phyloP scores from a whole-genome alignment of 495 filamentous ascomycete genomes.

The Rostrohypoxylon terebratum region DNA sequence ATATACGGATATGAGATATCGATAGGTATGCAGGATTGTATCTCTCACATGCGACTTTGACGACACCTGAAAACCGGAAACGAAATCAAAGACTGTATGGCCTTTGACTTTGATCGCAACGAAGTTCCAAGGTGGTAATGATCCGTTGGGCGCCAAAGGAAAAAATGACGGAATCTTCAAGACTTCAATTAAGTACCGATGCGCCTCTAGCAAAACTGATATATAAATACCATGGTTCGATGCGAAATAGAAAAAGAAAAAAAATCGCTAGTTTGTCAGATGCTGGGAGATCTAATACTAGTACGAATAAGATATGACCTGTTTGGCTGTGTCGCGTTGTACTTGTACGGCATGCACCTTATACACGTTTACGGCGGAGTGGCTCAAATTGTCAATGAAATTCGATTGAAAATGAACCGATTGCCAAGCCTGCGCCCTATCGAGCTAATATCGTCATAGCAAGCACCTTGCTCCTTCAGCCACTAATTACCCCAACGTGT shows the following conservation, averaged over 20 bases:
- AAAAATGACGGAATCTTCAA: not conserved
- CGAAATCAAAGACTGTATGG: not conserved
- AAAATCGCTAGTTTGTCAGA: conserved; percentile 34
- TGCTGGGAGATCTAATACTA: conserved; percentile 32
- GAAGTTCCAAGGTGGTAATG: conserved; percentile 9
- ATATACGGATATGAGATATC: conserved; percentile 1
- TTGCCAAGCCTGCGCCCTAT: not conserved
- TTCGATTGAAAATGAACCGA: conserved; percentile 11
- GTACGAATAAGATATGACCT: conserved; percentile 33
- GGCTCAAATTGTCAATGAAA: conserved; percentile 1
- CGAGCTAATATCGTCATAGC: conserved; percentile 18
- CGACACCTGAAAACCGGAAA: conserved; percentile 7
- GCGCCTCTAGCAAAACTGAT: not conserved
- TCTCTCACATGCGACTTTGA: conserved; percentile 3
- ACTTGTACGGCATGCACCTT: conserved; percentile 26
- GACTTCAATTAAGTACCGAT: conserved; percentile 13
- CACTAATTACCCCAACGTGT: conserved; percentile 47
- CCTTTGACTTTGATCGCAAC: conserved; percentile 13
- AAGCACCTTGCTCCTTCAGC: conserved; percentile 37
- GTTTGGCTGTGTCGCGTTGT: conserved; percentile 35
- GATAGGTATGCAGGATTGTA: not conserved
- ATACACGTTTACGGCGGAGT: conserved; percentile 16
- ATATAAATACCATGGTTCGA: conserved; percentile 29
- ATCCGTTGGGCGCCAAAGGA: conserved; percentile 31
- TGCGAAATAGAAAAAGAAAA: conserved; percentile 24